A percentile compares a stretch with the other conserved stretches of the same genome.
These are phyloP conservation scores for Ophiostoma quercus DNA, from an alignment of 2,329 filamentous ascomycete genomes.

Conservation along the genomic window DNA sequence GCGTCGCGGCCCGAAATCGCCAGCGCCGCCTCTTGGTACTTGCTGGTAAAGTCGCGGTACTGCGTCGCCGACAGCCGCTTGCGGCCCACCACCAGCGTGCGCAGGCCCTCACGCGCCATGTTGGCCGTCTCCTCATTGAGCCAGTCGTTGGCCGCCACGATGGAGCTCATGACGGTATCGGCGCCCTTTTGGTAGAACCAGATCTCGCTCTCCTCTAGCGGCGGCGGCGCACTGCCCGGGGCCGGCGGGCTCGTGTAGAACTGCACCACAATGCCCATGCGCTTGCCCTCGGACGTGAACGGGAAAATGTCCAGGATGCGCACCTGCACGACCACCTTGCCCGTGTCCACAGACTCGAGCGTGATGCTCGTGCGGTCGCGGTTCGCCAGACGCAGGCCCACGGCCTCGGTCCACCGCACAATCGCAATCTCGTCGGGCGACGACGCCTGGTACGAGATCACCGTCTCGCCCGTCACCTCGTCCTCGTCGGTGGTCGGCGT, in stretches of 20 bases:
- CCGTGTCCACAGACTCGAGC: slow-evolving; percentile 70
- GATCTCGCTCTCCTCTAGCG: slow-evolving; percentile 61
- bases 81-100: slow-evolving; percentile 90
- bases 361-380: slow-evolving; percentile 84
- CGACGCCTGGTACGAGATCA: slow-evolving; percentile 90
- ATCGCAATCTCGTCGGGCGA: slow-evolving; percentile 98
- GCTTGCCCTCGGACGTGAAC: slow-evolving; percentile 94
- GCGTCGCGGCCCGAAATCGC: slow-evolving; percentile 73
- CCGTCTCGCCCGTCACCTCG: slow-evolving; percentile 61
- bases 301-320: slow-evolving; percentile 92
- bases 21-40: slow-evolving; percentile 74
- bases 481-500: slow-evolving; percentile 79
- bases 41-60: slow-evolving; percentile 72
- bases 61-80: slow-evolving; percentile 74
- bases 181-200: slow-evolving; percentile 99
- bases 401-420: slow-evolving; percentile 88
- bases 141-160: slow-evolving; percentile 96
- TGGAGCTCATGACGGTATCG: slow-evolving; percentile 95
- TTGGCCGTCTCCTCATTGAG: slow-evolving; percentile 98
- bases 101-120: slow-evolving; percentile 93
- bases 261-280: slow-evolving; percentile 94
- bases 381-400: slow-evolving; percentile 76
- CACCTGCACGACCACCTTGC: slow-evolving; percentile 72
- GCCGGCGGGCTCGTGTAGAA: slow-evolving; percentile 47
- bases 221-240: slow-evolving; percentile 42